Percentiles rank a stretch among this genome's conserved stretches.
These are phyloP conservation scores for Pseudocercospora fuligena DNA, from an alignment of 2,329 filamentous ascomycete genomes.

Conservation along the genomic window DNA sequence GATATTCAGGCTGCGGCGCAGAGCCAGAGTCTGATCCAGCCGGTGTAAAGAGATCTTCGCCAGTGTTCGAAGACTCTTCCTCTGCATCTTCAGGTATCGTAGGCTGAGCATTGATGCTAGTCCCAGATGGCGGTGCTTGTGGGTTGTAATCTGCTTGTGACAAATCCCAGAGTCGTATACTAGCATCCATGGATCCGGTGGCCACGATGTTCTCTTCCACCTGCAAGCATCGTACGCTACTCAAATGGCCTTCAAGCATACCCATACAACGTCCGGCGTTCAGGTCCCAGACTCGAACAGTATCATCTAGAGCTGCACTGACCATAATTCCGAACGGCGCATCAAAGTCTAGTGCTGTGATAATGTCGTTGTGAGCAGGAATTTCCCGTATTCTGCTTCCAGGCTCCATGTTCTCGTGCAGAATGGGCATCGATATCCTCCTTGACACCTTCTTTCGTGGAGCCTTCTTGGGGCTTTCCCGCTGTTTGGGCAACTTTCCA, in stretches of 20 bases:
- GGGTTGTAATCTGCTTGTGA: slow-evolving; percentile 85
- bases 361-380: slow-evolving; percentile 82
- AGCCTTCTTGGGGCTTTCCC: slow-evolving; percentile 50
- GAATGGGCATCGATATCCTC: slow-evolving; percentile 86
- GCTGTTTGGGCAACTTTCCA: slow-evolving; percentile 74
- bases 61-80: slow-evolving; percentile 44
- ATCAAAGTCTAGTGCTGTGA: slow-evolving; percentile 94
- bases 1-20: slow-evolving; percentile 60
- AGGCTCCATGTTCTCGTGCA: slow-evolving; percentile 93
- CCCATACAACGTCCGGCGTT: slow-evolving; percentile 93
- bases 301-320: slow-evolving; percentile 88
- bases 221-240: slow-evolving; percentile 88
- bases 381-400: slow-evolving; percentile 88
- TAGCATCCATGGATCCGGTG: slow-evolving; percentile 92
- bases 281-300: slow-evolving; percentile 93
- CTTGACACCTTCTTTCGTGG: slow-evolving; percentile 63
- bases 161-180: slow-evolving; percentile 92
- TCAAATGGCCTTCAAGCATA: slow-evolving; percentile 88
- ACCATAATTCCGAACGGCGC: slow-evolving; percentile 96
- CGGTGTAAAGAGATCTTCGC: slow-evolving; percentile 38
- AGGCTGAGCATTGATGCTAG: slow-evolving; percentile 53
- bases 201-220: slow-evolving; percentile 95
- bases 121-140: slow-evolving; percentile 48
- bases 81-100: slow-evolving; percentile 48
- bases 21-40: slow-evolving; percentile 28